A percentile compares a stretch with the other conserved stretches of the same genome.
These are phyloP conservation scores for Physcomitrellopsis africana DNA, from an alignment of 225 moss, liverwort and hornwort genomes.

Conservation along the genomic window DNA sequence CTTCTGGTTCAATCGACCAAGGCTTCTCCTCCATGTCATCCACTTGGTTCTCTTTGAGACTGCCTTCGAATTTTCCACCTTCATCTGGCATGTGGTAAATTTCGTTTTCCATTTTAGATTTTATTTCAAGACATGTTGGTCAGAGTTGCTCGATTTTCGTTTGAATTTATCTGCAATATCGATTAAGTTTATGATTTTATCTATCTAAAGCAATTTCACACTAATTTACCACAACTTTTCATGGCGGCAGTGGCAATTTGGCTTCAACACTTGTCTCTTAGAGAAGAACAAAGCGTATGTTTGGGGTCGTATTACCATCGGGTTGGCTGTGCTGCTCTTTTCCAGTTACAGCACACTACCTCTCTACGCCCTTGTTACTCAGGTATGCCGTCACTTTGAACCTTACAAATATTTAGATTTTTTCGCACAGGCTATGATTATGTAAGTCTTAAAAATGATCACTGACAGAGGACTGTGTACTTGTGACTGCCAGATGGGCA, in stretches of 20 bases:
- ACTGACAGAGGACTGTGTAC: no score
- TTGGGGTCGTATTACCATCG: conserved; percentile 45
- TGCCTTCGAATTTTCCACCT: conserved; percentile 65
- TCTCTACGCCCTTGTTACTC: no score
- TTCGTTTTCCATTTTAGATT: conserved; percentile 21
- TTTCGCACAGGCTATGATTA: no score
- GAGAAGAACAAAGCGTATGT: conserved; percentile 47
- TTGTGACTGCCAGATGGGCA: no score
- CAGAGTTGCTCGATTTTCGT: background rate
- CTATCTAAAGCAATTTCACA: background rate
- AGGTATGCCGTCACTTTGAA: no score
- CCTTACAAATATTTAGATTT: no score
- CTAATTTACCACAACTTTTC: background rate
- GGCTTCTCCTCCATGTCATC: conserved; percentile 57
- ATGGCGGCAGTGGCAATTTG: conserved; percentile 69
- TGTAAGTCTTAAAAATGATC: no score
- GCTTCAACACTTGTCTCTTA: conserved; percentile 41
- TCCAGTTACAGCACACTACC: no score
- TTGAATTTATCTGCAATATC: no score
- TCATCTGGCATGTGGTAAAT: conserved; percentile 66
- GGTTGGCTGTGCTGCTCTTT: conserved; percentile 24
- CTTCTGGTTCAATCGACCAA: conserved; percentile 80
- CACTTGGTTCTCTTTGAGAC: conserved; percentile 74
- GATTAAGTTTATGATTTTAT: no score
- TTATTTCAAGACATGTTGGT: background rate